Evolutionary conservation across 129 eudicot genomes (phyloP).

Genomic region (Centrapalus pauciflorus): DNA sequence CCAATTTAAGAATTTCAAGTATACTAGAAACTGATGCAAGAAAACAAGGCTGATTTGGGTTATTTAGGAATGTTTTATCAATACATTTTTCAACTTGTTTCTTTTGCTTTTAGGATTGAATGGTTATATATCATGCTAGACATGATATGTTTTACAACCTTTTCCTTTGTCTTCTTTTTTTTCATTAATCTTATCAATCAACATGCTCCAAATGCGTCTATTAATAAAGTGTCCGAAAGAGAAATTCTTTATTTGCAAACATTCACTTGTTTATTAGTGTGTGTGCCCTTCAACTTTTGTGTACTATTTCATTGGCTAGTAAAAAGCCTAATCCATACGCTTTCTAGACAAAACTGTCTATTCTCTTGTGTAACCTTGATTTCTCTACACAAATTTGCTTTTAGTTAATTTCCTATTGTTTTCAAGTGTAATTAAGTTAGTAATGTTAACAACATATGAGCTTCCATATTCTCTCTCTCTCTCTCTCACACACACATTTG

Average conservation of each 20-base stretch:
- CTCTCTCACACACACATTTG: no score
- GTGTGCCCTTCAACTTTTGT: background rate
- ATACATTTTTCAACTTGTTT: background rate
- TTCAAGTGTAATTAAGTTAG: background rate
- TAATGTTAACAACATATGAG: background rate
- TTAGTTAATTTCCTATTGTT: background rate
- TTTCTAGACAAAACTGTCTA: background rate
- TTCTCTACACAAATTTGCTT: background rate
- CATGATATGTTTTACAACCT: background rate
- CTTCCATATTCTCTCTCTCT: no score
- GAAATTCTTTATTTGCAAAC: background rate
- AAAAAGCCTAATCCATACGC: background rate
- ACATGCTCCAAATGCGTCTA: background rate
- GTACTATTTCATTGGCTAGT: background rate
- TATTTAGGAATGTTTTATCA: background rate
- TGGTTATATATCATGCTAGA: background rate
- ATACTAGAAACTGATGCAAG: background rate
- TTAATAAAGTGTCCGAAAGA: background rate
- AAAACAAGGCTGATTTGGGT: background rate
- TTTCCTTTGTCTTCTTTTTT: background rate
- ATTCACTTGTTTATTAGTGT: background rate
- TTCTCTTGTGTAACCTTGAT: background rate
- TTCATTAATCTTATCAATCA: background rate
- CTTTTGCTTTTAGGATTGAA: background rate
- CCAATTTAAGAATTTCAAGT: no score